Base-by-base conservation (phyloP, 2,329 filamentous ascomycete species). In the Aspergillus pseudonomiae region DNA sequence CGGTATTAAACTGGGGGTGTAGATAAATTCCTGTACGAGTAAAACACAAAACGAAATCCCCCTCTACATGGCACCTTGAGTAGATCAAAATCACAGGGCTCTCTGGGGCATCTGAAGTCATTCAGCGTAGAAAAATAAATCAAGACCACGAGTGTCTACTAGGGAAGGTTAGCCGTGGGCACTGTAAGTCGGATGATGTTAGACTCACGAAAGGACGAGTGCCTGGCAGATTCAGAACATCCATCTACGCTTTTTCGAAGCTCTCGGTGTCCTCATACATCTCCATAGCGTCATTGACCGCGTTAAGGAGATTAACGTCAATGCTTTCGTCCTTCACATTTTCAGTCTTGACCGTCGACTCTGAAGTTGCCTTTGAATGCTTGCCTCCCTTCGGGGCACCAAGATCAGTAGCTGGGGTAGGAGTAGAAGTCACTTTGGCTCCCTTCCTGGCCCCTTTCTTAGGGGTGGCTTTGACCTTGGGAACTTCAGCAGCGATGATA, bases 371-470 rank as follows among this genome's bases (percentile, higher is more conserved):
- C 48, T 52, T 9, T 6, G 48, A 11, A 19, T 41, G 19, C 10
- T 60, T 57, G 14, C 21, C 14, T 16, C 55, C 61, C 50, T 58
- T 63, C 14, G 32, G 2, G 12, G 41, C 26, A 16, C 46, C 48
- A 46, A 39, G 32, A 7, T 32, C 57, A 19, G 67, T 69, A 6
- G 68, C 68, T 4, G 68, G 64, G n/a, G 68, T 64, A 0, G 71
- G 70, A n/a, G 65, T 64, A 1, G 63, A 63, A 21, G 64, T 56
- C 16, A 59, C 61, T 39, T 71, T 70, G 1, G 68, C 67, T 10
- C 68, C 66, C 19, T 41, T 26, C 46, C 52, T 55, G 21, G 14
- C 6, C 9, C 21, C 34, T 26, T 55, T 55, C 6, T 26, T 55
- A 24, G 34, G 52, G 1, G 52, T 30, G 9, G 30, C 24, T 30